Evolutionary conservation across 2,329 filamentous ascomycete genomes (phyloP), one percentile per base, ranked within the genome.

Genomic region (Fusarium subtropicale): DNA sequence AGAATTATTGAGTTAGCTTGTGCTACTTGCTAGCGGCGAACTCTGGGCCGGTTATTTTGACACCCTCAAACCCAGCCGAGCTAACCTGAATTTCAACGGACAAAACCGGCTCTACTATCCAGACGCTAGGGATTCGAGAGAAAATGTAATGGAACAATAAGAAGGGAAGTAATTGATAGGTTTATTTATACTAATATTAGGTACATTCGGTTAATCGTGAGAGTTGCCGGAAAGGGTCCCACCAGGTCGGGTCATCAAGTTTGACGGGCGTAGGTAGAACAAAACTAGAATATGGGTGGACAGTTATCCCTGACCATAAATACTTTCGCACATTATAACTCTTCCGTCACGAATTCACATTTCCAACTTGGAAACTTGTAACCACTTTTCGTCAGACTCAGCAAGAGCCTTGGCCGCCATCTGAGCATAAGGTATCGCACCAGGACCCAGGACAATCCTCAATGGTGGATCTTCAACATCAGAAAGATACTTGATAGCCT

Each of bases 351-450:
- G 6, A 16, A n/a, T 15, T 45, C 3, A 69, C 1, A 70, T 34
- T 1, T 70, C 42, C 8, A 68, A 5, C n/a, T 45, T 69, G 0
- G 68, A 69, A 4, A 72, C 26, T 5, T 63, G 52, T 3, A 56
- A 22, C 78, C 78, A 80, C 54, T 77, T 78, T 50, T 74, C 68
- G 28, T 79, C 77, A 13, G 76, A 76, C 1, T 68, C 69, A 31
- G 74, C 73, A 33, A 79, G 65, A 1, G 58, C 51, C 26, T 73
- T 57, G 0, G 67, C 62, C 2, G 59, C 72, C 18, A 55, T 55
- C 8, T 68, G 66, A 30, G 65, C 75, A 56, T 73, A 66, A n/a
- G 66, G 61, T 2, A 75, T 48, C 2, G 77, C 74, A 47, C 76
- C 72, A 18, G 69, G 57, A 1, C 79, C 79, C 34, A 80, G 16